These are phyloP conservation scores for Peterozyma toletana DNA, from an alignment of 805 yeast species.

Conservation along the genomic window DNA sequence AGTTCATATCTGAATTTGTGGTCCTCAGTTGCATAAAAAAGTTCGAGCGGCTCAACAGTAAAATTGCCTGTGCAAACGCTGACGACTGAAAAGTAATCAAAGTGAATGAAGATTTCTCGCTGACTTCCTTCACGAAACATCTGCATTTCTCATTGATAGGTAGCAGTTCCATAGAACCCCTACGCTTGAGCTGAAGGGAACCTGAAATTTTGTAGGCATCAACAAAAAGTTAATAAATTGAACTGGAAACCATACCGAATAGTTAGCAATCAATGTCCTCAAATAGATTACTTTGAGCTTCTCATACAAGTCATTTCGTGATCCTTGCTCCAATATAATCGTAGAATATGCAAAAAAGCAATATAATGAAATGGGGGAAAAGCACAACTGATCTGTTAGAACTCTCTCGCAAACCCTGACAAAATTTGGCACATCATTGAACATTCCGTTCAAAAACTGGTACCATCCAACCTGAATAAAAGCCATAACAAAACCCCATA, in stretches of 20 bases:
- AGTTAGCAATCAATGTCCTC: conserved; percentile 60
- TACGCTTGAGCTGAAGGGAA: conserved; percentile 80
- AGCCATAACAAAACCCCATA: conserved; percentile 83
- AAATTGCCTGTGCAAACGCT: no score
- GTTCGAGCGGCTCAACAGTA: no score
- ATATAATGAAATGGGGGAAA: conserved; percentile 79
- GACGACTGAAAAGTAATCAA: no score
- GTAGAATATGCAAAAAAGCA: conserved; percentile 82
- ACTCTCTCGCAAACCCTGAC: conserved; percentile 83
- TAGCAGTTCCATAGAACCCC: conserved; percentile 95
- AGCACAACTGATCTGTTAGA: conserved; percentile 81
- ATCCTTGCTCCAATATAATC: conserved; percentile 70
- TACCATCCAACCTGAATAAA: conserved; percentile 89
- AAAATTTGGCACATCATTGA: conserved; percentile 74
- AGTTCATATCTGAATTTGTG: no score
- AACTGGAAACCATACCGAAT: conserved; percentile 76
- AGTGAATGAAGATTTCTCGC: no score
- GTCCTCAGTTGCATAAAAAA: no score
- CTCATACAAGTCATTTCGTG: conserved; percentile 49
- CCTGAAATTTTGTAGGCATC: conserved; percentile 70
- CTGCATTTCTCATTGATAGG: conserved; percentile 71
- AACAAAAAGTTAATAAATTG: conserved; percentile 69
- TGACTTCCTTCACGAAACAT: no score
- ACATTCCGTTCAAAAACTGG: conserved; percentile 66
- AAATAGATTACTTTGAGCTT: conserved; percentile 65